phyloP scores from a whole-genome alignment of 2,329 filamentous ascomycete genomes.

The Coniosporium tulheliwenetii region DNA sequence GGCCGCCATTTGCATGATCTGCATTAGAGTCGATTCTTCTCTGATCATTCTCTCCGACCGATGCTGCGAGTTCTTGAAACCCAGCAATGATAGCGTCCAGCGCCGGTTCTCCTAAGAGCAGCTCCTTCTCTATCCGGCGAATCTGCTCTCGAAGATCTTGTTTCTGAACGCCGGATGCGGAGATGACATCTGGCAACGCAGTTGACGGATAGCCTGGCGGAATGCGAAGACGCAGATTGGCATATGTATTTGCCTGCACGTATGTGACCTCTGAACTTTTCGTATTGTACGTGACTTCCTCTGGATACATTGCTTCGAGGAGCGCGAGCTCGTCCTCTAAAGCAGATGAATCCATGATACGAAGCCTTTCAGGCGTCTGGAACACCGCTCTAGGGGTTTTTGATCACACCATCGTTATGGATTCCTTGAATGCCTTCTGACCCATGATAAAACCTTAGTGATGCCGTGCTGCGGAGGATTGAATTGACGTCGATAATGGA shows the following conservation, averaged over 20 bases:
- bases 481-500: no score
- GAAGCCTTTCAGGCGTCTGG: no score
- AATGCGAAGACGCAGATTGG: conserved; percentile 20
- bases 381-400: no score
- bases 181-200: conserved; percentile 21
- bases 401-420: no score
- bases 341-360: no score
- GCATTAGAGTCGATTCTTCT: background rate
- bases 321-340: conserved; percentile 23
- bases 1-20: background rate
- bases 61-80: conserved; percentile 18
- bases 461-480: no score
- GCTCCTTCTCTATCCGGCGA: conserved; percentile 12
- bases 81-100: conserved; percentile 24
- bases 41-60: conserved; percentile 2
- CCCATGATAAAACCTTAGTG: no score
- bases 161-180: conserved; percentile 18
- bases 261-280: conserved; percentile 23
- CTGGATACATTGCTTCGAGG: conserved; percentile 28
- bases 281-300: conserved; percentile 17
- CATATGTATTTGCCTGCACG: conserved; percentile 7
- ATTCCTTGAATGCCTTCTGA: no score
- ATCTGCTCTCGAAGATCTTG: conserved; percentile 19
- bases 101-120: conserved; percentile 21
- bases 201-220: conserved; percentile 21